Percentiles rank a stretch among this genome's conserved stretches.
Evolutionary conservation across 1,284 basidiomycete genomes (phyloP).

Genomic region (Irpex rosettiformis): DNA sequence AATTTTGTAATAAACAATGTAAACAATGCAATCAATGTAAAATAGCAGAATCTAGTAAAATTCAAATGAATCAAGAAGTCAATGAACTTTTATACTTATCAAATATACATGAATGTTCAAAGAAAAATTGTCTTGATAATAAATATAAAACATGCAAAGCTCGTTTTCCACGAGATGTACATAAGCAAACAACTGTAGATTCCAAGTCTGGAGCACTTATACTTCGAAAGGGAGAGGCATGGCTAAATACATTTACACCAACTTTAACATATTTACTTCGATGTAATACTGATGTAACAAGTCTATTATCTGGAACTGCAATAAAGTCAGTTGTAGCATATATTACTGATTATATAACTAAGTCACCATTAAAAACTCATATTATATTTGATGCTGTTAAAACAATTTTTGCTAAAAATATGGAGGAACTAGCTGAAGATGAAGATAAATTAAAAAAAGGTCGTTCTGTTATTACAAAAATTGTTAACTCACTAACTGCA

Average conservation of each 20-base stretch:
- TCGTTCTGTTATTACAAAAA: not conserved
- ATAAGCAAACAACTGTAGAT: constrained; percentile 22
- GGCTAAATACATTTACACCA: not conserved
- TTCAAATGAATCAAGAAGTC: constrained; percentile 3
- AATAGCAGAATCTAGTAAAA: constrained; percentile 1
- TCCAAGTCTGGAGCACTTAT: constrained; percentile 25
- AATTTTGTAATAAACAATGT: too few relatives aligned
- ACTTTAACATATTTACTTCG: constrained; percentile 9
- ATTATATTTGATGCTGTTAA: constrained; percentile 31
- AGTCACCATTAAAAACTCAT: not conserved
- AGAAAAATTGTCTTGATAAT: too few relatives aligned
- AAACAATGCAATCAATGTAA: too few relatives aligned
- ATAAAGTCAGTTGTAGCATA: constrained; percentile 2
- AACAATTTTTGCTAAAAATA: constrained; percentile 23
- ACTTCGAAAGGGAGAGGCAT: constrained; percentile 25
- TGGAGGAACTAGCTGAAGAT: constrained; percentile 12
- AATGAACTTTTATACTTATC: not conserved
- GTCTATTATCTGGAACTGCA: constrained; percentile 1
- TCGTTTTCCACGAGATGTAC: constrained; percentile 27
- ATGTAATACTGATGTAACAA: constrained; percentile 1
- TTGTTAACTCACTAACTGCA: not conserved
- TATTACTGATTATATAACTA: constrained; percentile 7
- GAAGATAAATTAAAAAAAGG: not conserved
- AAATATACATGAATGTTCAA: not conserved
- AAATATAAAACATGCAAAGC: constrained; percentile 21